These are phyloP conservation scores for Chara braunii DNA, from an alignment of 139 green algal species.

Conservation along the genomic window DNA sequence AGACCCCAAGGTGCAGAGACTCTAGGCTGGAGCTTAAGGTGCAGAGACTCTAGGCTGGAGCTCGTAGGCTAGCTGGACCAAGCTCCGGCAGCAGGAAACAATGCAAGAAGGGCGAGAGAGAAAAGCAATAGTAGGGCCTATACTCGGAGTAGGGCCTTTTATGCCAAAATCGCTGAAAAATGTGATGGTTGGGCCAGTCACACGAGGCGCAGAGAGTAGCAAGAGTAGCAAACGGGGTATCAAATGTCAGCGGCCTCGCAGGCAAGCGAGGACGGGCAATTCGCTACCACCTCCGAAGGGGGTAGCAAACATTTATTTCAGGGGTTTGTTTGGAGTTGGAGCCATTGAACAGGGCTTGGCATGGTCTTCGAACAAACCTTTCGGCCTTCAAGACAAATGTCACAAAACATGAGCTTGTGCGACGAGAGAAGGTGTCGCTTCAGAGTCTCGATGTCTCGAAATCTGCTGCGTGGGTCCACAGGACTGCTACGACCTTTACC, in stretches of 20 bases:
- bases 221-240: not conserved
- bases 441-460: constrained; percentile 41
- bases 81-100: too few relatives aligned
- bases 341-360: not conserved
- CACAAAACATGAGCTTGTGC: constrained; percentile 70
- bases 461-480: constrained; percentile 10
- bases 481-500: not conserved
- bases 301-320: not conserved
- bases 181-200: not conserved
- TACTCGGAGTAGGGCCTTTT: too few relatives aligned
- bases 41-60: too few relatives aligned
- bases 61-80: too few relatives aligned
- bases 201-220: not conserved
- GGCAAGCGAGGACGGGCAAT: not conserved
- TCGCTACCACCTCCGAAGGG: not conserved
- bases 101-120: too few relatives aligned
- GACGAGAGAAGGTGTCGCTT: constrained; percentile 55
- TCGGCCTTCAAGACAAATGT: constrained; percentile 76
- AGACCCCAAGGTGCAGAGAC: too few relatives aligned
- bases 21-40: too few relatives aligned
- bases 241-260: constrained; percentile 8
- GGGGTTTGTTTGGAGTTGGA: not conserved
- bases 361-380: constrained; percentile 48
- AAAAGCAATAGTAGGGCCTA: too few relatives aligned
- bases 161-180: too few relatives aligned